These are phyloP conservation scores for Xerocomus potaroensis DNA, from an alignment of 768 basidiomycete species.

Conservation along the genomic window DNA sequence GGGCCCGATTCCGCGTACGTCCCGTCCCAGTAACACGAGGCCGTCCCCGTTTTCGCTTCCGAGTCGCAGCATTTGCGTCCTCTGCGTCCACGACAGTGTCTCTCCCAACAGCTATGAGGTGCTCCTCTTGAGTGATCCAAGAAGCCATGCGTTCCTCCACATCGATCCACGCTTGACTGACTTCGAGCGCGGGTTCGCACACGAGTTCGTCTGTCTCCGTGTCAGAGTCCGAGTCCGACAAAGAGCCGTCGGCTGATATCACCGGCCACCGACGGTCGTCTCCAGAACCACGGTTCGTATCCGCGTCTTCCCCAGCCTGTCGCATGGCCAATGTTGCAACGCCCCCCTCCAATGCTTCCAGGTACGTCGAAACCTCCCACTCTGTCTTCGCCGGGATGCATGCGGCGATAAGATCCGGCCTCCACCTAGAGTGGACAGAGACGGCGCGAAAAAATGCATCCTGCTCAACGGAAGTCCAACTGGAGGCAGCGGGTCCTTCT, in stretches of 20 bases:
- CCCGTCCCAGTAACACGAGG: background rate
- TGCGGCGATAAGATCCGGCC: constrained; percentile 73
- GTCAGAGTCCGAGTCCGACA: background rate
- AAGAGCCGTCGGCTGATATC: too few species aligned
- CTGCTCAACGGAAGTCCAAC: constrained; percentile 71
- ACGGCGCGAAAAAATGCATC: constrained; percentile 68
- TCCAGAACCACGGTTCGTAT: background rate
- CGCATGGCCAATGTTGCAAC: constrained; percentile 13
- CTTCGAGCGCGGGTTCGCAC: constrained; percentile 32
- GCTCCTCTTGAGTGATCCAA: constrained; percentile 16
- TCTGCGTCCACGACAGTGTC: background rate
- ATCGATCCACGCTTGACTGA: constrained; percentile 34
- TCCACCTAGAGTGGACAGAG: constrained; percentile 58
- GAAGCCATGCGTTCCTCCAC: constrained; percentile 32
- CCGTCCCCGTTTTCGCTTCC: constrained; percentile 14
- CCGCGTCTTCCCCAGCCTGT: constrained; percentile 7
- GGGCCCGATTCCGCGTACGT: background rate
- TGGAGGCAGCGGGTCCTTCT: background rate
- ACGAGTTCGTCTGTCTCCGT: background rate
- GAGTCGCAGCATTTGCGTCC: background rate
- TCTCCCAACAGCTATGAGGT: background rate
- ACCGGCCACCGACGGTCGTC: too few species aligned
- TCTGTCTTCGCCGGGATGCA: constrained; percentile 62
- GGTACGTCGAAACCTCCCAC: constrained; percentile 64
- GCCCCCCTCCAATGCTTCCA: constrained; percentile 46